Percentiles rank a stretch among this genome's conserved stretches.
These are phyloP conservation scores for Auricularia cornea DNA, from an alignment of 768 basidiomycete genomes.

Conservation along the genomic window DNA sequence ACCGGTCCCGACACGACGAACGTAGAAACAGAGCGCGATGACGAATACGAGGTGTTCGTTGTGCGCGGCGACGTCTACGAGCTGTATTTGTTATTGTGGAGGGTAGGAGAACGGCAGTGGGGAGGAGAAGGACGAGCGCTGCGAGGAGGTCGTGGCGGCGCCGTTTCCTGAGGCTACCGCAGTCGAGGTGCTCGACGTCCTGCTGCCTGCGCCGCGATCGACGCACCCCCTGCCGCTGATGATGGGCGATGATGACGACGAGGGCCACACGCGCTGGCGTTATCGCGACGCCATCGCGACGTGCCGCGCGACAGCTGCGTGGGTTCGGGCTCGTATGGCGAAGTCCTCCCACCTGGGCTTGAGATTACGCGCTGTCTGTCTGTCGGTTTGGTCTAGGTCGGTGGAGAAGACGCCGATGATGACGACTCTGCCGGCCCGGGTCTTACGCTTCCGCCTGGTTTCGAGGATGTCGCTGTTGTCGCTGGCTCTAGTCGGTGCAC, in stretches of 20 bases:
- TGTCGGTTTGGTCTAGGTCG: background rate
- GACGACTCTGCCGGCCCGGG: too few relatives aligned
- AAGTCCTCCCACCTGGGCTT: background rate
- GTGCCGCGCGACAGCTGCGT: background rate
- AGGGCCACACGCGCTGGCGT: background rate
- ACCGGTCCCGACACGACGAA: constrained; percentile 44
- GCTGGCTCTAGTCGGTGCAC: background rate
- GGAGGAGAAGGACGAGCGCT: background rate
- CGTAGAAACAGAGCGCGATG: constrained; percentile 44
- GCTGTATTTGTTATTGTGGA: constrained; percentile 47
- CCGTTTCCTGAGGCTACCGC: background rate
- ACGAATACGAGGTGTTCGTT: constrained; percentile 44
- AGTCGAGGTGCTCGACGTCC: background rate
- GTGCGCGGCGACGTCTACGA: constrained; percentile 57
- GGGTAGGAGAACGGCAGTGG: background rate
- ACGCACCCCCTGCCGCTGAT: background rate
- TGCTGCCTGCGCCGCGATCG: background rate
- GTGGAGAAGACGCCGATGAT: background rate
- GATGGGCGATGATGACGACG: background rate
- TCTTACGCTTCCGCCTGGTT: background rate
- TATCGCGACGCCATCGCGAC: background rate
- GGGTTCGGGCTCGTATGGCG: background rate
- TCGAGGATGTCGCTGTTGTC: background rate
- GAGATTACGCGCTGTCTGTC: background rate
- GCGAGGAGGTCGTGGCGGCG: background rate